Percentiles rank a stretch among this genome's conserved stretches.
These are phyloP conservation scores for Echium plantagineum DNA, from an alignment of 257 asterid species.

Conservation along the genomic window DNA sequence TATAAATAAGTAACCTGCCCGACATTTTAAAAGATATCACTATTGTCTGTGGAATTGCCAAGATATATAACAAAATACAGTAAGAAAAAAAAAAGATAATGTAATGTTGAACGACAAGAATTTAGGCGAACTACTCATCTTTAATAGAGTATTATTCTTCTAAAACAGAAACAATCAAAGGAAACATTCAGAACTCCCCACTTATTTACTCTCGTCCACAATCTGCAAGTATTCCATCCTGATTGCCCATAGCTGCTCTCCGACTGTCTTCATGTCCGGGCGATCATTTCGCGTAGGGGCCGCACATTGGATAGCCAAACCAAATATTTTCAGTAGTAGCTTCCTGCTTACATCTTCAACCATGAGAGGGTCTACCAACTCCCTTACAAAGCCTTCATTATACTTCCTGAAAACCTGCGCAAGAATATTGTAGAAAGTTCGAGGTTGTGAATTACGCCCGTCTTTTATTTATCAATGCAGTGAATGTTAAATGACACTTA, in stretches of 20 bases:
- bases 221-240: slow-evolving; percentile 70
- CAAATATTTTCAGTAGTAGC: slow-evolving; percentile 55
- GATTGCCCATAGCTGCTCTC: slow-evolving; percentile 83
- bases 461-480: no score
- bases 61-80: neutral
- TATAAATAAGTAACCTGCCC: neutral
- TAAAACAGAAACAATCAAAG: no score
- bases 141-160: no score
- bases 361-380: slow-evolving; percentile 70
- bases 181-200: neutral
- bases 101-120: neutral
- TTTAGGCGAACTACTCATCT: neutral
- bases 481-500: no score
- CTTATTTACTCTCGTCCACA: slow-evolving; percentile 24
- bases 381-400: slow-evolving; percentile 35
- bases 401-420: slow-evolving; percentile 69
- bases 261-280: slow-evolving; percentile 79
- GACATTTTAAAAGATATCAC: neutral
- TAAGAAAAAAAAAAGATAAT: neutral
- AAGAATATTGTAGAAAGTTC: neutral
- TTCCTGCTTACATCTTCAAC: slow-evolving; percentile 37
- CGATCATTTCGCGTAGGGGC: slow-evolving; percentile 88
- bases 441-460: neutral
- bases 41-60: neutral
- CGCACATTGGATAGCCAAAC: slow-evolving; percentile 69